Conservation (phyloP, 352 stramenopile species). For the Phytophthora fragariaefolia region DNA sequence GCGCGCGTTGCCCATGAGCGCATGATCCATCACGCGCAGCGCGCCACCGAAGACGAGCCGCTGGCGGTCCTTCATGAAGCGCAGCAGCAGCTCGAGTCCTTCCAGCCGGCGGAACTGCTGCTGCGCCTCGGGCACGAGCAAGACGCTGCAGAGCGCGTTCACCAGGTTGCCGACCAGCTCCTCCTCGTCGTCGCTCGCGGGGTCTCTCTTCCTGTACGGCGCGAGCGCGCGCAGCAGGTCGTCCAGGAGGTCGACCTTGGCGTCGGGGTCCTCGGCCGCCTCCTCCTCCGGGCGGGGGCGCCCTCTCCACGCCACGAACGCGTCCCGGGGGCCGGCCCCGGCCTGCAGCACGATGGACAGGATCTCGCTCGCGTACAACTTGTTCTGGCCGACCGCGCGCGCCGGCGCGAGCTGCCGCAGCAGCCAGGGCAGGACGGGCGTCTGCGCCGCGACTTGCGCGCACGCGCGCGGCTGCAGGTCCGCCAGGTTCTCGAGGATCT, state of each 20-base stretch:
- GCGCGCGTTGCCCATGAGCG: conserved; percentile 58
- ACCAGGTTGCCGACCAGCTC: conserved; percentile 95
- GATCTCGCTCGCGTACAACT: conserved; percentile 87
- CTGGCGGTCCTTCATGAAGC: conserved; percentile 91
- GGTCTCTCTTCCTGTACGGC: conserved; percentile 89
- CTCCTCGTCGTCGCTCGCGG: conserved; percentile 80
- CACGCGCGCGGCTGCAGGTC: conserved; percentile 64
- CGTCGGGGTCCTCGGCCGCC: conserved; percentile 16
- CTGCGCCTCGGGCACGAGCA: conserved; percentile 62
- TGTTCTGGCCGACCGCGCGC: conserved; percentile 67
- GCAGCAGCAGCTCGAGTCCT: conserved; percentile 93
- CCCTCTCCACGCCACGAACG: conserved; percentile 44
- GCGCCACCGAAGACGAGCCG: conserved; percentile 63
- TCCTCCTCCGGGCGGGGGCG: conserved; percentile 23
- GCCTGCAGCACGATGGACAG: conserved; percentile 87
- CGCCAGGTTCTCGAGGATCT: conserved; percentile 83
- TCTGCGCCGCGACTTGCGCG: conserved; percentile 51
- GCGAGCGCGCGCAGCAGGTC: conserved; percentile 90
- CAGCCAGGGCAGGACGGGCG: conserved; percentile 64
- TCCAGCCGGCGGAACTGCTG: conserved; percentile 73
- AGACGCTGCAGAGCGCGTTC: conserved; percentile 81
- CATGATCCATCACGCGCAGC: conserved; percentile 65
- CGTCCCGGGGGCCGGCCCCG: conserved; percentile 45
- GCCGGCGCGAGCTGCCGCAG: conserved; percentile 52
- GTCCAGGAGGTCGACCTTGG: conserved; percentile 87